phyloP scores from a whole-genome alignment of 768 basidiomycete species.

The Termitomyces sp. region DNA sequence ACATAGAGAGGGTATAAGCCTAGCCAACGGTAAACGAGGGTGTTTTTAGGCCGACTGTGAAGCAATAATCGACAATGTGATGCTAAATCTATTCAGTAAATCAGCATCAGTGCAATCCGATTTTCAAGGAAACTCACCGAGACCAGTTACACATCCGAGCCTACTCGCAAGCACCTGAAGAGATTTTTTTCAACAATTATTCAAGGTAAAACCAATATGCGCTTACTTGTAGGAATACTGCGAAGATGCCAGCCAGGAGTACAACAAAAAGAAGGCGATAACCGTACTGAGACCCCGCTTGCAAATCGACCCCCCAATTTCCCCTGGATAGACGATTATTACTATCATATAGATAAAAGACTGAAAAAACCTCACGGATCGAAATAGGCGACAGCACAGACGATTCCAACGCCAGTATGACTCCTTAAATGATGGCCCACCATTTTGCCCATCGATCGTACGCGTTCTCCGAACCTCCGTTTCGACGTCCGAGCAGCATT shows the following conservation, averaged over 20 bases:
- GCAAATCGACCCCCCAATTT: slow-evolving; percentile 89
- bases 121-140: slow-evolving; percentile 43
- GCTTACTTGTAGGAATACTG: slow-evolving; percentile 75
- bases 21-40: slow-evolving; percentile 52
- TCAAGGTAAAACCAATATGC: neutral
- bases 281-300: slow-evolving; percentile 82
- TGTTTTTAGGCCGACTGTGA: slow-evolving; percentile 60
- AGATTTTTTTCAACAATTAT: neutral
- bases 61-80: slow-evolving; percentile 61
- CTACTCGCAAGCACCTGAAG: slow-evolving; percentile 69
- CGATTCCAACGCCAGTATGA: slow-evolving; percentile 80
- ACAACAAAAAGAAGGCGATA: slow-evolving; percentile 87
- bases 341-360: neutral
- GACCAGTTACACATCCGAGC: slow-evolving; percentile 79
- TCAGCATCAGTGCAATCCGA: neutral
- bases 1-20: slow-evolving; percentile 64
- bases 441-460: slow-evolving; percentile 26
- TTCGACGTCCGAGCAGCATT: neutral
- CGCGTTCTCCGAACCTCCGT: slow-evolving; percentile 16
- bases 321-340: slow-evolving; percentile 40
- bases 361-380: slow-evolving; percentile 62
- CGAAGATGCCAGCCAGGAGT: slow-evolving; percentile 77
- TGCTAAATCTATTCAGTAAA: slow-evolving; percentile 36
- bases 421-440: slow-evolving; percentile 51
- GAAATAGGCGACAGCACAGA: slow-evolving; percentile 87